phyloP scores from a whole-genome alignment of 352 stramenopile genomes.

The Stramenopiles sp. region DNA sequence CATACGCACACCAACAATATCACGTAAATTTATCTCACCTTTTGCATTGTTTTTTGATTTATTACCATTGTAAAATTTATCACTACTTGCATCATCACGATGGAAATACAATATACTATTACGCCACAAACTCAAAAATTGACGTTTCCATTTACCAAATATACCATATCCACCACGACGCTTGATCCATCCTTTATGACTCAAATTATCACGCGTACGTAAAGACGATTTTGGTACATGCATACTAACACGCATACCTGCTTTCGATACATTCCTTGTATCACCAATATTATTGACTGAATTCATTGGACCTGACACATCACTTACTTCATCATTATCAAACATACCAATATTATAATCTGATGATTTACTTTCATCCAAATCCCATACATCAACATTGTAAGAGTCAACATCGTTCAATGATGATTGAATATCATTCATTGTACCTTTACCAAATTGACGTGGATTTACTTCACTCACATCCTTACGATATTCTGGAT shows the following conservation, averaged over 20 bases:
- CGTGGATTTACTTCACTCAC: neutral
- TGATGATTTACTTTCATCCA: too few relatives aligned
- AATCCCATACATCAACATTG: too few relatives aligned
- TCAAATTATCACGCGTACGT: too few relatives aligned
- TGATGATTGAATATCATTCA: neutral
- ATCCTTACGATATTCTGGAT: neutral
- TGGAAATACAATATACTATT: neutral
- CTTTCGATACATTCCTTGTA: too few relatives aligned
- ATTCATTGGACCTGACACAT: too few relatives aligned
- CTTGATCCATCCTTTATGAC: neutral
- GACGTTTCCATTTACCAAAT: neutral
- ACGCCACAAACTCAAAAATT: neutral
- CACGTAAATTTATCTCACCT: neutral
- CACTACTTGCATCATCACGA: neutral
- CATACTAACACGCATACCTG: too few relatives aligned
- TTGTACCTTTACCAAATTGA: neutral
- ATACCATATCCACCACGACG: neutral
- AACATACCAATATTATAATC: too few relatives aligned
- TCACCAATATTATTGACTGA: too few relatives aligned
- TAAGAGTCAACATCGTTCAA: too few relatives aligned
- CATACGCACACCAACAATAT: neutral
- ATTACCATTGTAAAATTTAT: neutral
- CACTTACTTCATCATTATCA: too few relatives aligned
- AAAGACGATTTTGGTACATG: too few relatives aligned
- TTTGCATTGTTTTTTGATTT: neutral